Evolutionary conservation across 1,139 yeast genomes (phyloP), one percentile per base, ranked within the genome.

Genomic region (Debaryomyces subglobosus): DNA sequence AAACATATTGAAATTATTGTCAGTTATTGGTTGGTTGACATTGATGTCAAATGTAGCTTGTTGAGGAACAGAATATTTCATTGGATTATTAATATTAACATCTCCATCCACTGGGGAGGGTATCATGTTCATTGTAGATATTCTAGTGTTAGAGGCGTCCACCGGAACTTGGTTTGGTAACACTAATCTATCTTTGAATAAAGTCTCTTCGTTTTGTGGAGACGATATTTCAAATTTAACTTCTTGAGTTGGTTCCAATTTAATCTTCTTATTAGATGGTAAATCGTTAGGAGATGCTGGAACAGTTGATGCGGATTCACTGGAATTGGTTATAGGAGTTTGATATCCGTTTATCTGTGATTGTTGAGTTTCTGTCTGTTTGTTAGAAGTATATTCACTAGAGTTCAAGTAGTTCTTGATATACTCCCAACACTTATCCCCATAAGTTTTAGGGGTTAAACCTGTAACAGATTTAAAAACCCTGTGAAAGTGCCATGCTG

Each of bases 401-500:
- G 62, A 58, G 43, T 62, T 66, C 50, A 65, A 66, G 44, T 48
- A 60, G 35, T 60, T 60, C 62, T 78, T 82, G 57, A 86, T 76
- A 53, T 73, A 86, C 57, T 85, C 89, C 81, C 89, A 86, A 64
- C 96, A 88, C 55, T 86, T 85, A 62, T 89, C 96, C 45, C 96
- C 96, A 59, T 89, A 89, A 5, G 89, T 86, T 70, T 89, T 88
- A 33, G 96, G 96, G 0, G 96, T 89, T 53, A 89, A 77, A 1
- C 94, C 92, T 13, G 96, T 87, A 49, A 89, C 90, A 37, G 86
- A 81, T 65, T 90, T 86, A 72, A 89, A 89, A 32, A 89, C 96
- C 47, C 96, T 74, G 71, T 89, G 96, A 67, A 89, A 89, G 68
- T 89, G 96, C 96, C 96, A 89, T n/a, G 96, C 96, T 21, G 89